Evolutionary conservation across 768 basidiomycete genomes (phyloP).

Genomic region (Tricholomella constricta): DNA sequence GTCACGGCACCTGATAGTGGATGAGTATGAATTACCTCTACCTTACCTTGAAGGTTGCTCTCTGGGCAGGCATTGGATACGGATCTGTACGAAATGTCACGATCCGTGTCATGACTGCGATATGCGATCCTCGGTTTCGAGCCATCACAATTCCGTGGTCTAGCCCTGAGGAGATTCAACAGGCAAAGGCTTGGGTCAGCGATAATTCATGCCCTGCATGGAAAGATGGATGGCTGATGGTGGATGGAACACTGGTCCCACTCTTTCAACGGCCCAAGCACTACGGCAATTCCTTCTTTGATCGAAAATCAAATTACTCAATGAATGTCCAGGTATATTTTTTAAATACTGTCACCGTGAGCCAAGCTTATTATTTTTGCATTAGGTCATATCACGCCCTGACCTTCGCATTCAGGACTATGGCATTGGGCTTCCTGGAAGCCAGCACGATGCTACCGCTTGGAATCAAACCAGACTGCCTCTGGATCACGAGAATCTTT

Average conservation of each 20-base stretch:
- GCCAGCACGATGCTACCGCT: slow-evolving; percentile 34
- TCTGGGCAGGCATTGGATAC: slow-evolving; percentile 37
- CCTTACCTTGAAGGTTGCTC: slow-evolving; percentile 32
- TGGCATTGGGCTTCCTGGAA: slow-evolving; percentile 31
- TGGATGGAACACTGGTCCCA: slow-evolving; percentile 41
- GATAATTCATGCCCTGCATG: slow-evolving; percentile 33
- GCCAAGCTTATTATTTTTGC: not conserved
- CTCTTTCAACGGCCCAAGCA: slow-evolving; percentile 29
- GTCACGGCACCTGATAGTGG: no score
- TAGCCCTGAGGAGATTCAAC: slow-evolving; percentile 30
- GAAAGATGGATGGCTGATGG: slow-evolving; percentile 36
- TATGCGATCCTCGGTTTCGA: slow-evolving; percentile 21
- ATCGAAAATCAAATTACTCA: slow-evolving; percentile 39
- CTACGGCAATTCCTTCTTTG: slow-evolving; percentile 39
- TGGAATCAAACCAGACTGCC: slow-evolving; percentile 28
- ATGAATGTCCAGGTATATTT: slow-evolving; percentile 24
- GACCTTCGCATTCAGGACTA: slow-evolving; percentile 30
- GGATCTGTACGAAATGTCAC: slow-evolving; percentile 32
- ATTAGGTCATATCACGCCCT: slow-evolving; percentile 18
- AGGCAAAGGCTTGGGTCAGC: slow-evolving; percentile 41
- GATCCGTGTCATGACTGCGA: slow-evolving; percentile 29
- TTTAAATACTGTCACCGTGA: not conserved
- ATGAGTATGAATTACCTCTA: no score
- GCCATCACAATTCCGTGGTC: slow-evolving; percentile 30
- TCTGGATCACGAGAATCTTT: slow-evolving; percentile 19